Conservation (phyloP, 192 early-diverging fungal genomes). For the Chytriomyces sp. region DNA sequence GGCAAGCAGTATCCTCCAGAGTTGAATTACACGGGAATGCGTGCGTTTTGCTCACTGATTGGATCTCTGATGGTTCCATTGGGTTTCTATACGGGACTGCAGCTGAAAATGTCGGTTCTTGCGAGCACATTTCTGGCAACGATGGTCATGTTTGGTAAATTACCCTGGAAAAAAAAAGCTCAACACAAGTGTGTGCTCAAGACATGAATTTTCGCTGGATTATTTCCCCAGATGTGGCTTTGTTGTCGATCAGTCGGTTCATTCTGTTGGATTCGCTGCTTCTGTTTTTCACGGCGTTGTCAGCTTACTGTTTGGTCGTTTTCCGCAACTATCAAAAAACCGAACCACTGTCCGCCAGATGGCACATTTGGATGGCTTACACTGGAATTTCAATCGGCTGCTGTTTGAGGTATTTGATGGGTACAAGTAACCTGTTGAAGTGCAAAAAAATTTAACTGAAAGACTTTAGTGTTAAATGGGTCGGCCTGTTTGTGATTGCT, state of each 20-base stretch:
- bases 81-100: slow-evolving; percentile 83
- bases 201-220: too few relatives aligned
- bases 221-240: slow-evolving; percentile 64
- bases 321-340: slow-evolving; percentile 75
- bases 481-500: slow-evolving; percentile 89
- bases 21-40: slow-evolving; percentile 87
- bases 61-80: slow-evolving; percentile 86
- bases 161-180: neutral
- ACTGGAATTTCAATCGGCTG: slow-evolving; percentile 88
- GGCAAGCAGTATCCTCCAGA: slow-evolving; percentile 75
- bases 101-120: slow-evolving; percentile 72
- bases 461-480: slow-evolving; percentile 85
- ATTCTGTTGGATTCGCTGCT: slow-evolving; percentile 95
- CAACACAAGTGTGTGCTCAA: too few relatives aligned
- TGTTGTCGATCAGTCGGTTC: slow-evolving; percentile 82
- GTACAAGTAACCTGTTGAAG: neutral
- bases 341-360: slow-evolving; percentile 76
- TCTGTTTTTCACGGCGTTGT: slow-evolving; percentile 82
- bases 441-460: slow-evolving; percentile 12
- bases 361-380: slow-evolving; percentile 88
- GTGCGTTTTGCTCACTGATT: slow-evolving; percentile 85
- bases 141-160: slow-evolving; percentile 78
- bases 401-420: slow-evolving; percentile 64
- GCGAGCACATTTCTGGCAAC: slow-evolving; percentile 74
- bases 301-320: slow-evolving; percentile 69